phyloP scores from a whole-genome alignment of 2,329 filamentous ascomycete species.

The Pseudogymnoascus sp. region DNA sequence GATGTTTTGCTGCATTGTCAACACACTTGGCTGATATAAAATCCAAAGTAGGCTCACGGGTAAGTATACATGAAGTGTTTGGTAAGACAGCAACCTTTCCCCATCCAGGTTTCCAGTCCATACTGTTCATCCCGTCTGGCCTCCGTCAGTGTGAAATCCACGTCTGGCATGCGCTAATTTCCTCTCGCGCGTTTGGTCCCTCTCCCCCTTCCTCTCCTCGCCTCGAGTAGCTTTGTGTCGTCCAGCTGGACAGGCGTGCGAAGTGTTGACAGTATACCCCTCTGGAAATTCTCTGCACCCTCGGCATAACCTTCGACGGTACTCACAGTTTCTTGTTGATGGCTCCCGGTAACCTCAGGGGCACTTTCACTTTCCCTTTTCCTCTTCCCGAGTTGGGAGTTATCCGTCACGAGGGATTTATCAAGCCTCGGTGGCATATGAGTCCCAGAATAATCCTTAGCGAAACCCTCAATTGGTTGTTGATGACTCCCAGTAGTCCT shows the following conservation, averaged over 20 bases:
- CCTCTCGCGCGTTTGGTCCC: background rate
- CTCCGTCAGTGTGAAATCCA: background rate
- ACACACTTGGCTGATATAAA: background rate
- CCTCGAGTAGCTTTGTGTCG: background rate
- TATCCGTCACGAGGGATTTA: too few species aligned
- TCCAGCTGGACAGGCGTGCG: background rate
- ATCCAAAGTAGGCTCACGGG: background rate
- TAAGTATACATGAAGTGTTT: background rate
- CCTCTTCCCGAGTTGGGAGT: too few species aligned
- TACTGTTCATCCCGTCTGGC: background rate
- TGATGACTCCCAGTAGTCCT: background rate
- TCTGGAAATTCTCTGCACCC: background rate
- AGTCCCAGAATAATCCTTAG: background rate
- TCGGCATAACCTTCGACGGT: background rate
- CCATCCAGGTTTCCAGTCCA: background rate
- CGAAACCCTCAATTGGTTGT: background rate
- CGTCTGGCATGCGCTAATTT: background rate
- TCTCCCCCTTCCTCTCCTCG: background rate
- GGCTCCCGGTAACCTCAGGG: too few species aligned
- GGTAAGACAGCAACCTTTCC: background rate
- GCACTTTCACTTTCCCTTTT: background rate
- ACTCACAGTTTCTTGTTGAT: background rate
- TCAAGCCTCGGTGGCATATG: too few species aligned
- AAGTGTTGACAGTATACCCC: background rate
- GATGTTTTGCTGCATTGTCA: background rate